phyloP scores from a whole-genome alignment of 805 yeast species.

The Yamadazyma philogaea region DNA sequence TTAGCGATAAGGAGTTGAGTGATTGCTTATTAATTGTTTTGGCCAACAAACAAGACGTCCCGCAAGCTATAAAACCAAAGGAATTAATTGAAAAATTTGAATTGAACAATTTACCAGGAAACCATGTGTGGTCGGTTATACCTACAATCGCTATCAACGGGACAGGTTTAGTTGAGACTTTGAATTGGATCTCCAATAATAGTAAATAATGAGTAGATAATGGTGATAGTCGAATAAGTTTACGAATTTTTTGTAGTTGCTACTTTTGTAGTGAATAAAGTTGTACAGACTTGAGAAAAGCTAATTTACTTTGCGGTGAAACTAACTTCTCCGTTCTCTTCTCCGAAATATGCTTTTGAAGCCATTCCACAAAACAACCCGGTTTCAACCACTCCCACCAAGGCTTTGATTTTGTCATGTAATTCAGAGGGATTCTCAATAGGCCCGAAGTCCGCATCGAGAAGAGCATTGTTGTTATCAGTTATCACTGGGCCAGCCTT shows the following conservation, averaged over 20 bases:
- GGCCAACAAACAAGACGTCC: slow-evolving; percentile 85
- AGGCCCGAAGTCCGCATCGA: slow-evolving; percentile 90
- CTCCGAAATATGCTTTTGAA: slow-evolving; percentile 83
- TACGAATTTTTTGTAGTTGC: neutral
- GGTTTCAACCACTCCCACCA: slow-evolving; percentile 95
- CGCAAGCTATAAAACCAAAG: slow-evolving; percentile 69
- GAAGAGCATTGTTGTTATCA: slow-evolving; percentile 88
- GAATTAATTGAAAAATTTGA: slow-evolving; percentile 74
- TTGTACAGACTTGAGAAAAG: neutral
- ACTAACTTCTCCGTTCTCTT: slow-evolving; percentile 59
- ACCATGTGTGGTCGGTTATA: slow-evolving; percentile 84
- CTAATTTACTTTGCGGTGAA: neutral
- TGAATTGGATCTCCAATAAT: slow-evolving; percentile 79
- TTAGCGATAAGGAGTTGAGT: slow-evolving; percentile 79
- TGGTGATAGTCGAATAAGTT: neutral
- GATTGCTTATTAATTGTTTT: slow-evolving; percentile 76
- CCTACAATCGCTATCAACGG: slow-evolving; percentile 90
- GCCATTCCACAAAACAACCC: slow-evolving; percentile 82
- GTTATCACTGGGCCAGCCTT: slow-evolving; percentile 98
- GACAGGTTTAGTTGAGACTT: slow-evolving; percentile 82
- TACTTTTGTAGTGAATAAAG: no score
- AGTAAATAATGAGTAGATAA: slow-evolving; percentile 24
- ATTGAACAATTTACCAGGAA: slow-evolving; percentile 54
- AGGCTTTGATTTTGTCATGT: slow-evolving; percentile 62
- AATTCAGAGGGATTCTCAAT: slow-evolving; percentile 51